Base-by-base conservation (phyloP, 306 rosid species). In the Rubus idaeus region DNA sequence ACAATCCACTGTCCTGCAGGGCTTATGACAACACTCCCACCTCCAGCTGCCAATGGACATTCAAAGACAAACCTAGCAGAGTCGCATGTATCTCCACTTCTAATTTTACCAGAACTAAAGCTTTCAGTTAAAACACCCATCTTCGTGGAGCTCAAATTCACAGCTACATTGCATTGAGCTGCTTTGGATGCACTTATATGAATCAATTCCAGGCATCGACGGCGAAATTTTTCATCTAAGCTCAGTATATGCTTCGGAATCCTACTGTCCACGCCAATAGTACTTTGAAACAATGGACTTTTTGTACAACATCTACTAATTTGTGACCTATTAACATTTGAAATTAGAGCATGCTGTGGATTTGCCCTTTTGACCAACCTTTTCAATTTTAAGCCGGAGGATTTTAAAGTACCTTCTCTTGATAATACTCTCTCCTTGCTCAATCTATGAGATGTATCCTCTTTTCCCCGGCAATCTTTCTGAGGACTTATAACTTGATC, bases 241-340 rank as follows among this genome's bases (percentile, higher is more conserved):
- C 91, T 91, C 77, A 88, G 90, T 89, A 96, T 75, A 80, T 82
- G 90, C 87, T 87, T 96, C 9, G 97, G 96, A 77, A 96, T 89
- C 82, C 89, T 86, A 56, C 68, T 64, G 77, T 87, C 96, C 13
- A 89, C 50, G 74, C 89, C 89, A 79, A 77, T 55, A 71, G 75
- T 86, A 61, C 74, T 69, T n/a, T 81, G 88, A 67, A 84, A 80
- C 71, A 86, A 75, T 5, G 87, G 78, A 78, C 87, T 86, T 35
- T 87, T 83, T 44, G 80, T 70, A 83, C 80, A 80, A 71, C 81
- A 73, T 81, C 78, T 90, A 72, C 89, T 78, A 17, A 84, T 70
- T 63, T 86, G 93, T 6, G 88, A 83, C 69, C 81, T 87, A 77
- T 88, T 89, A 23, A 85, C 78, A 83, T 88, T 87, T 75, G 84